Evolutionary conservation across 257 asterid species (phyloP), one percentile per base, ranked within the genome.

Genomic region (Marsdenia floribunda): DNA sequence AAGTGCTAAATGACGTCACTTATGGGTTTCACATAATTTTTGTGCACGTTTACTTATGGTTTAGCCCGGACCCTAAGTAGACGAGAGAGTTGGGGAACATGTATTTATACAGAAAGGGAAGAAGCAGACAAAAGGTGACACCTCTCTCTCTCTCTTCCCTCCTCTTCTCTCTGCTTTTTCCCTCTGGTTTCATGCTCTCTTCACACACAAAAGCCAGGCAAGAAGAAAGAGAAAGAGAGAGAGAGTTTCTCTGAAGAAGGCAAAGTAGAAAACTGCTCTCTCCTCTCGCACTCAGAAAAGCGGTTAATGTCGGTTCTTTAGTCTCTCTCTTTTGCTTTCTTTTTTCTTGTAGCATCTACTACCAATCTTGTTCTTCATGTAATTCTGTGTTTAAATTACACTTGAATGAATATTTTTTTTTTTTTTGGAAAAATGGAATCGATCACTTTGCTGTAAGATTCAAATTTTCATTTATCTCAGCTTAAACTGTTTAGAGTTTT

Each of bases 291-390:
- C 60, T 54, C 42, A 54, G 14, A 40, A 59, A 80, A 81, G 79
- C 82, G 75, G 84, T 76, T 84, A 85, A 85, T 87, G 91, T 89
- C 81, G 85, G 88, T 86, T 79, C 65, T 85, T 85, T 75, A 52
- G 81, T 78, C 84, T 71, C 80, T 73, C 53, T 63, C 58, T 75
- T 60, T 77, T 80, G 26, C 58, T 64, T 63, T 14, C 63, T 72
- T 78, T 76, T 72, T 76, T 72, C 77, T 72, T 74, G 52, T 3
- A 12, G 49, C 24, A 63, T 72, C 61, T 65, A 54, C 46, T 65
- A 54, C 46, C 52, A 57, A 55, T 75, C 47, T 72, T 65, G 57
- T 18, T 29, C 29, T 40, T 35, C 71, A 4, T 61, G 64, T 26
- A 40, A 66, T 61, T 38, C 66, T 69, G 42, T 66, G 11, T 72